Base-by-base conservation (phyloP, 805 yeast species). In the Hanseniaspora taiwanica region DNA sequence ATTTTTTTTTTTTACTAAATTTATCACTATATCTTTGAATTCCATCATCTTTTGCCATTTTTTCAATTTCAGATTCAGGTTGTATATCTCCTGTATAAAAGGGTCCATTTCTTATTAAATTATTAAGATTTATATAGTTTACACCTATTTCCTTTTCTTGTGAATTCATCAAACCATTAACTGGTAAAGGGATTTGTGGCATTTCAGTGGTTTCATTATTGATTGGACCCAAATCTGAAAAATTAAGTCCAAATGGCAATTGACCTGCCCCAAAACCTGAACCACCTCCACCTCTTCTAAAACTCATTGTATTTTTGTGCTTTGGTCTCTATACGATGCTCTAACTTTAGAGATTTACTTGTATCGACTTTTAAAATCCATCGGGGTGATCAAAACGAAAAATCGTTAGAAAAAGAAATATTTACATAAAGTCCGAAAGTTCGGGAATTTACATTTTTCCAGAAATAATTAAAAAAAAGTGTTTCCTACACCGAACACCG, bases 11-110 rank as follows among this genome's bases (percentile, higher is more conserved):
- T 55, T 79, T 79, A 47, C 78, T 64, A 59, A 82, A 87, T 55
- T 68, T 69, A 58, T 87, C 96, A 2, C 93, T 76, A 54, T 84
- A 84, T 50, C 96, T 69, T 53, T 78, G 74, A 34, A 87, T 71
- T 2, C 89, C 86, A 54, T 83, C 94, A 40, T 67, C 39, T 25
- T 42, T 38, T 27, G 38, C 38, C 23, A 37, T 31, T 29, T 56
- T 34, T 62, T 42, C 66, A 5, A 44, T 19, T 33, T 33, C 36
- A 4, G 36, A 33, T 20, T 33, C 29, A 17, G 44, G 44, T 25
- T 37, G 40, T 13, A 39, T 25, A 23, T 39, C 35, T 1, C 44
- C 44, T 4, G 41, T 34, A 33, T 38, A 36, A 17, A 42, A 42
- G 18, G 38, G 44, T 6, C 40, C 38, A 19, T 78, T 79, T 39